Percentiles rank a stretch among this genome's conserved stretches.
Evolutionary conservation across 2,329 filamentous ascomycete species (phyloP).

Genomic region (Colletotrichum tropicale): DNA sequence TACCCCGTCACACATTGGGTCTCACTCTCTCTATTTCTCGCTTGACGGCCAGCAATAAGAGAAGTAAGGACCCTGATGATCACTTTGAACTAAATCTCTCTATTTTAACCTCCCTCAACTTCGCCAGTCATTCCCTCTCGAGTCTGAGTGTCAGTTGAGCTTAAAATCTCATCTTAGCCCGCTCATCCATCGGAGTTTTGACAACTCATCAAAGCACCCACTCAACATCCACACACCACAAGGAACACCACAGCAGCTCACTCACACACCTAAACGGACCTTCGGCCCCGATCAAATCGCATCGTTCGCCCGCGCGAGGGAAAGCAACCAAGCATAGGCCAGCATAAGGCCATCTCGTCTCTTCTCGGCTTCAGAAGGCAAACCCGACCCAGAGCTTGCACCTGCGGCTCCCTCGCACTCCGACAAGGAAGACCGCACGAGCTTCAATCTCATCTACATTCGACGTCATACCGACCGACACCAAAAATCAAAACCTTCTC

Average conservation of each 20-base stretch:
- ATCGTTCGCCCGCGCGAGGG: not conserved
- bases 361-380: not conserved
- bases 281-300: not conserved
- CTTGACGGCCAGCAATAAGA: not conserved
- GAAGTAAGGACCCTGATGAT: not conserved
- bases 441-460: not conserved
- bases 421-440: not conserved
- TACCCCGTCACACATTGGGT: not conserved
- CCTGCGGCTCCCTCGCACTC: not conserved
- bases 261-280: not conserved
- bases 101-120: not conserved
- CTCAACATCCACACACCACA: not conserved
- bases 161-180: not conserved
- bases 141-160: not conserved
- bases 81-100: not conserved
- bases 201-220: not conserved
- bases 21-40: not conserved
- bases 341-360: not conserved
- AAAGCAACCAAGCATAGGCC: conserved; percentile 1
- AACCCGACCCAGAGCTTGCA: not conserved
- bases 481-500: conserved; percentile 6
- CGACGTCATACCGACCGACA: conserved; percentile 13
- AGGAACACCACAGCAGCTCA: not conserved
- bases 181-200: not conserved
- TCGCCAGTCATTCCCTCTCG: not conserved